phyloP scores from a whole-genome alignment of 805 yeast genomes.

The Danielia reshetovae region DNA sequence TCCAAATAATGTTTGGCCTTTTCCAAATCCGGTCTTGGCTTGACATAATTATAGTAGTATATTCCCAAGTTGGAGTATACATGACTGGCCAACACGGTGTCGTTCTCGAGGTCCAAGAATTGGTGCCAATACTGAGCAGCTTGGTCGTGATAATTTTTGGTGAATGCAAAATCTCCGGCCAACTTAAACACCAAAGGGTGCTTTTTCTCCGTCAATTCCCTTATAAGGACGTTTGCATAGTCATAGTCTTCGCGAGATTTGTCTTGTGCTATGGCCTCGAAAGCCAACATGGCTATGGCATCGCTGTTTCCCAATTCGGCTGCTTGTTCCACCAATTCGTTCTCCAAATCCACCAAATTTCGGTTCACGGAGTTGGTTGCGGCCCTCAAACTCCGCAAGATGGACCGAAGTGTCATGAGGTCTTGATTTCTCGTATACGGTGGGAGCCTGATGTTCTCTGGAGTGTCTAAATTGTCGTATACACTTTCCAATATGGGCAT shows the following conservation, averaged over 20 bases:
- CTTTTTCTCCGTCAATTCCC: conserved; percentile 49
- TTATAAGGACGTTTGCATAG: conserved; percentile 61
- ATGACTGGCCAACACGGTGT: conserved; percentile 63
- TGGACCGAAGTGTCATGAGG: conserved; percentile 63
- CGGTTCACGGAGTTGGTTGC: conserved; percentile 58
- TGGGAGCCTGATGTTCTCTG: conserved; percentile 39
- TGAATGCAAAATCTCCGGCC: conserved; percentile 70
- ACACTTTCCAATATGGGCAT: conserved; percentile 50
- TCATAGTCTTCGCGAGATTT: conserved; percentile 48
- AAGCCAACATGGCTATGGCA: conserved; percentile 73
- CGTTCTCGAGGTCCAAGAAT: conserved; percentile 53
- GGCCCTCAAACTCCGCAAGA: conserved; percentile 57
- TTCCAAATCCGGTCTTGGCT: conserved; percentile 43
- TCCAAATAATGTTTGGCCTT: conserved; percentile 58
- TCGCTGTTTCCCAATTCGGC: conserved; percentile 81
- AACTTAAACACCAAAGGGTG: conserved; percentile 77
- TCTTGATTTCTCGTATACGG: conserved; percentile 49
- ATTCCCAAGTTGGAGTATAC: conserved; percentile 66
- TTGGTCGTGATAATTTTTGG: conserved; percentile 42
- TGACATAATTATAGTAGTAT: conserved; percentile 43
- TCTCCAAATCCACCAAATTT: conserved; percentile 59
- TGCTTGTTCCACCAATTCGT: conserved; percentile 71
- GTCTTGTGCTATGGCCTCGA: conserved; percentile 46
- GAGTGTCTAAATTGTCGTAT: conserved; percentile 45
- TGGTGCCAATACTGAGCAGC: conserved; percentile 59